phyloP scores from a whole-genome alignment of 2,329 filamentous ascomycete species.

The Trichoderma harzianum region DNA sequence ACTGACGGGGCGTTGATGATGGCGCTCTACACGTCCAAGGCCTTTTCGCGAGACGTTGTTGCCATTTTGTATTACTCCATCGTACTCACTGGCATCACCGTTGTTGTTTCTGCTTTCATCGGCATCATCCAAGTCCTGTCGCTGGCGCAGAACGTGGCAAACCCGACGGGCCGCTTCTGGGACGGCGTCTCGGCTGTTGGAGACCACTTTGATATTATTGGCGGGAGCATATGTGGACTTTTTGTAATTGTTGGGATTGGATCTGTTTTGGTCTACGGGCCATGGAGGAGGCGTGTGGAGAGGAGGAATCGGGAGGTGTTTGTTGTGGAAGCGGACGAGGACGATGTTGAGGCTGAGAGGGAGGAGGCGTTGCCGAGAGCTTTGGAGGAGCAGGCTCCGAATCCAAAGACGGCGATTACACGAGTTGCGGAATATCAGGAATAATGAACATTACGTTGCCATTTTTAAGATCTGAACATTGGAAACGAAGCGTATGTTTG shows the following conservation, averaged over 20 bases:
- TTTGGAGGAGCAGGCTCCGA: not conserved
- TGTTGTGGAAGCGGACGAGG: constrained; percentile 18
- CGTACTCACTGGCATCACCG: constrained; percentile 78
- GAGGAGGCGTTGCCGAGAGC: not conserved
- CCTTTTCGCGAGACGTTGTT: constrained; percentile 76
- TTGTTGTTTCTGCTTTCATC: constrained; percentile 80
- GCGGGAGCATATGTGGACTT: constrained; percentile 78
- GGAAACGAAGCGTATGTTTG: not conserved
- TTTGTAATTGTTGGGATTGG: constrained; percentile 75
- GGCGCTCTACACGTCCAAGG: constrained; percentile 79
- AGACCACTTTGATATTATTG: constrained; percentile 82
- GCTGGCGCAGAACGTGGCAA: constrained; percentile 70
- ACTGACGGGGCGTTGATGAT: constrained; percentile 94
- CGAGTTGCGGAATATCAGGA: not conserved
- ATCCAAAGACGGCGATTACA: not conserved
- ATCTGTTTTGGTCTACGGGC: constrained; percentile 72
- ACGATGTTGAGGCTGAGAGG: constrained; percentile 12
- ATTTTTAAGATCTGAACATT: not conserved
- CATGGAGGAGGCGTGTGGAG: constrained; percentile 62
- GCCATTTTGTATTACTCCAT: constrained; percentile 93
- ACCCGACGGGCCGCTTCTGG: constrained; percentile 79
- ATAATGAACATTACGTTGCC: not conserved
- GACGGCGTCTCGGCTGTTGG: constrained; percentile 73
- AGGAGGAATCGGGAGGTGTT: constrained; percentile 18
- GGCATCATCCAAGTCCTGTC: constrained; percentile 81